phyloP scores from a whole-genome alignment of 2,329 filamentous ascomycete genomes.

The Huntiella savannae region DNA sequence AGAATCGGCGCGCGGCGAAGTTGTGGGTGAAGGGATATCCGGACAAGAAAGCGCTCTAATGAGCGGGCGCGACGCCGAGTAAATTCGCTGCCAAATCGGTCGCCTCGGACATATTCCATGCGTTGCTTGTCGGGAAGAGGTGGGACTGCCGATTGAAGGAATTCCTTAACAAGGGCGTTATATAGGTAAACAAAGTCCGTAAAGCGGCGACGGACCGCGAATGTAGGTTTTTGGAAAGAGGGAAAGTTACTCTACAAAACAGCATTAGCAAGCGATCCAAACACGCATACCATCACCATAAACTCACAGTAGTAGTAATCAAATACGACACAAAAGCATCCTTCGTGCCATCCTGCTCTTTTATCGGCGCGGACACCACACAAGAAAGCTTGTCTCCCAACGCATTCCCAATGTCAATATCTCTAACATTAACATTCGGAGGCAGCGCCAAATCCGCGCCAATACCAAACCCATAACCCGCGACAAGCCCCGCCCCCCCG shows the following conservation, averaged over 20 bases:
- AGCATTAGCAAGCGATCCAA: not conserved
- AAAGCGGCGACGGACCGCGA: constrained; percentile 72
- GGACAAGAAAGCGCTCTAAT: constrained; percentile 73
- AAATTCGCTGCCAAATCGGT: constrained; percentile 87
- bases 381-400: constrained; percentile 51
- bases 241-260: constrained; percentile 66
- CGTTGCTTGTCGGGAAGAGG: constrained; percentile 96
- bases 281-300: not conserved
- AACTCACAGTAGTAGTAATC: constrained; percentile 63
- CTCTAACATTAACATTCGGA: not conserved
- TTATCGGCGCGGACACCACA: constrained; percentile 63
- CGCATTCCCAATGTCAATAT: constrained; percentile 9
- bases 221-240: constrained; percentile 68
- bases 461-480: too few relatives aligned
- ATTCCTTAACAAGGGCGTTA: constrained; percentile 74
- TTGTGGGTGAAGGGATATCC: constrained; percentile 72
- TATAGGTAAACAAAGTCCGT: constrained; percentile 96
- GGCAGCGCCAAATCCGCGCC: not conserved
- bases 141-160: constrained; percentile 78
- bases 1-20: constrained; percentile 68
- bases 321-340: constrained; percentile 93
- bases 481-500: constrained; percentile 5
- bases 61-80: constrained; percentile 76
- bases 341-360: constrained; percentile 92
- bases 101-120: constrained; percentile 94